Evolutionary conservation across 1,284 basidiomycete genomes (phyloP).

Genomic region (Filobasidium uniguttulatum): DNA sequence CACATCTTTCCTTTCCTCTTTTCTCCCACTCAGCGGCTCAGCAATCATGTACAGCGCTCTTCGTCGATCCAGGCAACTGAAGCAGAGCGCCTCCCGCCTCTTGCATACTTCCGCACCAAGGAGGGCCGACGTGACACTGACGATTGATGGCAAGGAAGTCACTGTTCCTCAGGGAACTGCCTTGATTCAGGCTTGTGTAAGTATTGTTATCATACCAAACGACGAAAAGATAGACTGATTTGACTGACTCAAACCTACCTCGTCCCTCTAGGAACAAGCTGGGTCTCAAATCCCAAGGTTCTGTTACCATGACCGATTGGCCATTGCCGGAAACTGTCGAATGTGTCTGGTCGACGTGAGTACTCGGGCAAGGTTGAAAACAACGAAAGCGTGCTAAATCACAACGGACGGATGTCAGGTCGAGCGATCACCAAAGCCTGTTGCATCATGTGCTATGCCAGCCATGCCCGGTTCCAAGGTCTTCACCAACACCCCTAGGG

Average conservation of each 20-base stretch:
- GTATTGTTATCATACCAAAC: too few species aligned
- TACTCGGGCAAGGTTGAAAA: conserved; percentile 20
- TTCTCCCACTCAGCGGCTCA: too few species aligned
- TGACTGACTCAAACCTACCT: too few species aligned
- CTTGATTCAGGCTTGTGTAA: conserved; percentile 82
- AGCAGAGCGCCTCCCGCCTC: too few species aligned
- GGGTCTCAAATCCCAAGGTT: conserved; percentile 29
- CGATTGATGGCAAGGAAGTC: conserved; percentile 84
- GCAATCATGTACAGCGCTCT: too few species aligned
- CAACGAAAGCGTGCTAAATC: conserved; percentile 16
- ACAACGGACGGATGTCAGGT: conserved; percentile 24
- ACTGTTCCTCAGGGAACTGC: conserved; percentile 86
- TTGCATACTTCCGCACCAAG: conserved; percentile 30
- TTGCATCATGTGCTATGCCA: conserved; percentile 74
- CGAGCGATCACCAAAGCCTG: conserved; percentile 84
- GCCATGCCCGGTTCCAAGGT: conserved; percentile 95
- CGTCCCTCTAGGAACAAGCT: conserved; percentile 10
- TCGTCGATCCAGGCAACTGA: too few species aligned
- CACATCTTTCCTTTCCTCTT: too few species aligned
- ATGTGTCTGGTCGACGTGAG: conserved; percentile 94
- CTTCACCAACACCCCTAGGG: conserved; percentile 85
- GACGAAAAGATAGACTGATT: too few species aligned
- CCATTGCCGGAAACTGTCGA: conserved; percentile 90
- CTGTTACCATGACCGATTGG: conserved; percentile 46
- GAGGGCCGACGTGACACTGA: conserved; percentile 70